Evolutionary conservation across 2,329 filamentous ascomycete species (phyloP).

Genomic region (Lasiodiplodia sp.): DNA sequence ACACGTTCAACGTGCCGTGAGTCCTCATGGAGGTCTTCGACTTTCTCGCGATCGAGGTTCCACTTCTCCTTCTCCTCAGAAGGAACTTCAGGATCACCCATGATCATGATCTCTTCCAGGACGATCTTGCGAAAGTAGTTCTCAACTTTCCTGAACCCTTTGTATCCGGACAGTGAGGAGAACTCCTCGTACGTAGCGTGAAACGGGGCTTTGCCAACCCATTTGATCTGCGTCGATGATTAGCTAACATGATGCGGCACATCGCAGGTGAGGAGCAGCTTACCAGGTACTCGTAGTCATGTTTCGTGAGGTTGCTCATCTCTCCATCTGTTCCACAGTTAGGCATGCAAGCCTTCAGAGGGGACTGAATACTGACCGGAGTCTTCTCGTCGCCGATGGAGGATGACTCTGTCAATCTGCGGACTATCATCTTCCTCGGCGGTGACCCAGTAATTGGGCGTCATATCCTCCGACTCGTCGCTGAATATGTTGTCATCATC

Average conservation of each 20-base stretch:
- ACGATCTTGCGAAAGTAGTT: conserved; percentile 92
- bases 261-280: conserved; percentile 33
- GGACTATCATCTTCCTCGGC: conserved; percentile 79
- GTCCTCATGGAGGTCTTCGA: conserved; percentile 86
- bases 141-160: conserved; percentile 86
- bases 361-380: conserved; percentile 42
- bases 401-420: conserved; percentile 89
- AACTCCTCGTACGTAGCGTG: conserved; percentile 95
- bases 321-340: conserved; percentile 43
- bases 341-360: conserved; percentile 29
- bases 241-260: conserved; percentile 32
- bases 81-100: conserved; percentile 72
- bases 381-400: conserved; percentile 80
- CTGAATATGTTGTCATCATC: conserved; percentile 64
- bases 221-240: conserved; percentile 74
- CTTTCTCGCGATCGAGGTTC: conserved; percentile 91
- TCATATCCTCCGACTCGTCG: conserved; percentile 66
- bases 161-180: conserved; percentile 75
- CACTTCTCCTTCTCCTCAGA: conserved; percentile 92
- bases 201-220: conserved; percentile 93
- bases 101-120: conserved; percentile 77
- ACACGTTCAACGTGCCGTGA: conserved; percentile 93
- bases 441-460: conserved; percentile 73
- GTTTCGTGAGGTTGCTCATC: conserved; percentile 58
- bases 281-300: conserved; percentile 83